phyloP scores from a whole-genome alignment of 441 rosid species.

The Brassica hybrid region DNA sequence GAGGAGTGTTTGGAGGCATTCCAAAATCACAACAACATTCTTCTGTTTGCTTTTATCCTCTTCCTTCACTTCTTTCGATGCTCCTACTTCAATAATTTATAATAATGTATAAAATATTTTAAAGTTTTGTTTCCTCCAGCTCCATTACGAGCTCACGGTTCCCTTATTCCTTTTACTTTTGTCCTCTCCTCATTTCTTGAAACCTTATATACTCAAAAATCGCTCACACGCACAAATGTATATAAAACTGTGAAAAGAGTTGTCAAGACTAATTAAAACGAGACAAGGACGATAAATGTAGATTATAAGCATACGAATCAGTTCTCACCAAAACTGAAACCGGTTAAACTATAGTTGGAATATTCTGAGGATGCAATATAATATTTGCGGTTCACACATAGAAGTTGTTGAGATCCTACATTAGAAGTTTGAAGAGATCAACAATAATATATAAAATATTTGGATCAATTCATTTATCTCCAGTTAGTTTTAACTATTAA shows the following conservation, averaged over 20 bases:
- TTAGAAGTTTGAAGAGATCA: not conserved
- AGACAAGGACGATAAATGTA: not conserved
- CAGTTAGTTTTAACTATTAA: not conserved
- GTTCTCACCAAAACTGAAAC: not conserved
- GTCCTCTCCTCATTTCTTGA: slow-evolving; percentile 18
- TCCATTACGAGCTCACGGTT: slow-evolving; percentile 6
- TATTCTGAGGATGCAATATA: not conserved
- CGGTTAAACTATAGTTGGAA: not conserved
- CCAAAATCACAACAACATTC: slow-evolving; percentile 57
- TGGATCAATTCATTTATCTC: not conserved
- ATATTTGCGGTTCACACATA: not conserved
- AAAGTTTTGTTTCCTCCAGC: slow-evolving; percentile 5
- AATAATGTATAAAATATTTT: not conserved
- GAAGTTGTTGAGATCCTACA: not conserved
- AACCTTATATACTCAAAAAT: slow-evolving; percentile 11
- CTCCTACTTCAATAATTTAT: slow-evolving; percentile 15
- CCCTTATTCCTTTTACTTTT: slow-evolving; percentile 5
- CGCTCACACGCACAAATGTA: not conserved
- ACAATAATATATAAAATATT: not conserved
- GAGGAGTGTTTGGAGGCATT: slow-evolving; percentile 84
- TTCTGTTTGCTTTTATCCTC: slow-evolving; percentile 48
- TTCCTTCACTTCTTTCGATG: slow-evolving; percentile 69
- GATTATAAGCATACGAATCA: not conserved
- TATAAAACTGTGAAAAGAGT: not conserved
- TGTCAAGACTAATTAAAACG: not conserved